phyloP scores from a whole-genome alignment of 2,329 filamentous ascomycete species.

The Fonsecaea monophora region DNA sequence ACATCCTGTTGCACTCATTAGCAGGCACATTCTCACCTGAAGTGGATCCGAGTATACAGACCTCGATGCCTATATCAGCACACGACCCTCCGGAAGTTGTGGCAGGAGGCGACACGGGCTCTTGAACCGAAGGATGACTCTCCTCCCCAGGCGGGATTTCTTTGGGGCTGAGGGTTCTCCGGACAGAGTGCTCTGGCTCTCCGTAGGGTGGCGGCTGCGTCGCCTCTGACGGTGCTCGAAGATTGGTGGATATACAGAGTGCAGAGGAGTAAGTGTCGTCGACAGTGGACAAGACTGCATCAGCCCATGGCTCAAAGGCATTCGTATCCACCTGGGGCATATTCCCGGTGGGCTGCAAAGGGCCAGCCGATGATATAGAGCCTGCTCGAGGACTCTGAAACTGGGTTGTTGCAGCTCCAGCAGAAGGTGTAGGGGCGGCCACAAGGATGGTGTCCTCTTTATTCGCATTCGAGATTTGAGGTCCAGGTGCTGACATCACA shows the following conservation, averaged over 20 bases:
- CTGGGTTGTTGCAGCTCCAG: background rate
- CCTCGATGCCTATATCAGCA: constrained; percentile 4
- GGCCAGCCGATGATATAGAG: background rate
- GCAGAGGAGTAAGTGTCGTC: background rate
- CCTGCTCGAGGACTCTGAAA: background rate
- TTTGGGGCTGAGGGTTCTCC: background rate
- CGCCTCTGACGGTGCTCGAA: background rate
- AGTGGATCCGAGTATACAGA: background rate
- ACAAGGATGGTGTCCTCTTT: background rate
- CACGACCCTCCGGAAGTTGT: constrained; percentile 2
- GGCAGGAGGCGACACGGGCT: background rate
- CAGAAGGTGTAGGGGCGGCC: background rate
- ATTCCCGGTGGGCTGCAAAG: background rate
- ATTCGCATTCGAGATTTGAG: constrained; percentile 2
- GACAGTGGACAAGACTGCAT: background rate
- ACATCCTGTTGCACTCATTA: constrained; percentile 5
- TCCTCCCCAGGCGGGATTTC: background rate
- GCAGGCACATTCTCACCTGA: constrained; percentile 3
- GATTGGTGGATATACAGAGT: background rate
- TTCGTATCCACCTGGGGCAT: background rate
- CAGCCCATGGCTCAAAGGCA: constrained; percentile 4
- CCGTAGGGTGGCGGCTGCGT: background rate
- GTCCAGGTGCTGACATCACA: background rate
- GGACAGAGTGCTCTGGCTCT: constrained; percentile 4
- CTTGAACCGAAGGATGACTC: background rate